Conservation (phyloP, 805 yeast genomes). For the Ogataea saltuana region DNA sequence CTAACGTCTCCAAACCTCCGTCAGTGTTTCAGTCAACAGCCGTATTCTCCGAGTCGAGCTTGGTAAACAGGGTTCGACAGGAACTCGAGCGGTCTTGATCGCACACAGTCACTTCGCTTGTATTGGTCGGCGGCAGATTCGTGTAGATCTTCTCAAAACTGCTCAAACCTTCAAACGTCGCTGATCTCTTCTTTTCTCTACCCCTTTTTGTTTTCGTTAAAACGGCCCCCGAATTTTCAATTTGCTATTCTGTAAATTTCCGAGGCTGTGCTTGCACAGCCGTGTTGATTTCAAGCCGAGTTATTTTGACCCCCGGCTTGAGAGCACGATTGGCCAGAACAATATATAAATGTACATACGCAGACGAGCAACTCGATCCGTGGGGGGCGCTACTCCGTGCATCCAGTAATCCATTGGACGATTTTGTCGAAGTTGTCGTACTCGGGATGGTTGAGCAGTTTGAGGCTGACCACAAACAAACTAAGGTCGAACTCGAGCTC, state of each 20-base stretch:
- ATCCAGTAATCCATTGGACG: constrained; percentile 25
- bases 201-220: background rate
- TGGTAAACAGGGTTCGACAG: no score
- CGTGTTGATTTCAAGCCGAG: no score
- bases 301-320: no score
- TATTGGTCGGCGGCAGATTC: no score
- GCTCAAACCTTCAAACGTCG: no score
- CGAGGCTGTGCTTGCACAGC: constrained; percentile 5
- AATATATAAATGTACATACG: background rate
- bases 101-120: no score
- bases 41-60: background rate
- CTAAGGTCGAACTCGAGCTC: constrained; percentile 27
- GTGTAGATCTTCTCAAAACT: no score
- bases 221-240: background rate
- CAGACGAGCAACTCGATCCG: no score
- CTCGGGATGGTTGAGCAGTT: constrained; percentile 6
- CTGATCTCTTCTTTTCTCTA: no score
- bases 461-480: constrained; percentile 26
- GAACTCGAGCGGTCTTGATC: no score
- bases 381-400: background rate
- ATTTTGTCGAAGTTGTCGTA: constrained; percentile 21
- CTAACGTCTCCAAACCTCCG: no score
- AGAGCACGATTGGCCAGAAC: no score
- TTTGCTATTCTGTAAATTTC: constrained; percentile 2
- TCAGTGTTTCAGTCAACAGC: background rate